A percentile compares a stretch with the other conserved stretches of the same genome.
Evolutionary conservation across 2,329 filamentous ascomycete genomes (phyloP).

Genomic region (Didymella segeticola): DNA sequence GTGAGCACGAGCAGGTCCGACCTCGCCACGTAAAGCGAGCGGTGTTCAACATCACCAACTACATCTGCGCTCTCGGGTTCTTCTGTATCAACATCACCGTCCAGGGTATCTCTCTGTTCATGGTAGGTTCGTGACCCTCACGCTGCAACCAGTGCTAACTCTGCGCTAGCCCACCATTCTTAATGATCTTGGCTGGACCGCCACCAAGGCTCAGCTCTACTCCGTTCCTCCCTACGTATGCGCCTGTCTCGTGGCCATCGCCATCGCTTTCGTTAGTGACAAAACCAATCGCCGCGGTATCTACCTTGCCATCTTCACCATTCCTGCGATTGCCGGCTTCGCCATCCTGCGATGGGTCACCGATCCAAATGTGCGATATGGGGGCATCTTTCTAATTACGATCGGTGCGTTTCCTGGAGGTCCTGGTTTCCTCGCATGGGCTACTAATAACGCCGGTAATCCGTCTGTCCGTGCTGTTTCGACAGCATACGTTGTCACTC

Average conservation of each 20-base stretch:
- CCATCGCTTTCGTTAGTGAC: conserved; percentile 46
- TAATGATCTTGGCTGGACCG: conserved; percentile 46
- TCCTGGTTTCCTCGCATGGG: conserved; percentile 65
- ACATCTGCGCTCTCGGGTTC: conserved; percentile 64
- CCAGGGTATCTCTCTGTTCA: conserved; percentile 53
- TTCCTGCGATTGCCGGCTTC: conserved; percentile 59
- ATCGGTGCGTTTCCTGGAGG: conserved; percentile 65
- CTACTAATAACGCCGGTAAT: conserved; percentile 64
- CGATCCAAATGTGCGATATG: conserved; percentile 61
- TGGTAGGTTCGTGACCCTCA: conserved; percentile 32
- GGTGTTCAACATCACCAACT: conserved; percentile 64
- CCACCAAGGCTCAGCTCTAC: conserved; percentile 49
- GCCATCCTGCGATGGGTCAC: conserved; percentile 62
- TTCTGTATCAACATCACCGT: conserved; percentile 68
- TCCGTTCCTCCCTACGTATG: conserved; percentile 50
- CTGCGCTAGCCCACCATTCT: conserved; percentile 46
- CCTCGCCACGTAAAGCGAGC: conserved; percentile 59
- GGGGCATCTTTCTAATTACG: conserved; percentile 63
- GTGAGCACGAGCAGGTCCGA: conserved; percentile 56
- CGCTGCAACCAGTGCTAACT: conserved; percentile 11
- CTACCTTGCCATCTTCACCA: conserved; percentile 45
- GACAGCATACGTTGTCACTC: conserved; percentile 70
- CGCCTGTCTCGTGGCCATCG: conserved; percentile 46
- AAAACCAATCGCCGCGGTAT: conserved; percentile 48
- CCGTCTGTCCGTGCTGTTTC: conserved; percentile 64